Base-by-base conservation (phyloP, 495 filamentous ascomycete species). In the Thermothielavioides terrestris region DNA sequence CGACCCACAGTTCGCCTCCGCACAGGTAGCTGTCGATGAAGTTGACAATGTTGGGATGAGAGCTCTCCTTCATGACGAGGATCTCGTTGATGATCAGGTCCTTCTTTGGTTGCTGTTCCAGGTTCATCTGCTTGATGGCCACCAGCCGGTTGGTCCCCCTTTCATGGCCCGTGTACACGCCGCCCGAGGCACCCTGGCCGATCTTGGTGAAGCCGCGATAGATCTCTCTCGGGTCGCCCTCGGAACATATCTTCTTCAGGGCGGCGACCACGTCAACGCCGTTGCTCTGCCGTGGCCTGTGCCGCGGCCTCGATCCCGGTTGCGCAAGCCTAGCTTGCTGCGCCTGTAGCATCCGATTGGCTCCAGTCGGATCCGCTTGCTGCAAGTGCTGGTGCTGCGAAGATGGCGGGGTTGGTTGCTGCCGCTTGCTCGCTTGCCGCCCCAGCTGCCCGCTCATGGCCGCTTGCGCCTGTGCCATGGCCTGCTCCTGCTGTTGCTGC, bases 71-170 rank as follows among this genome's bases (percentile, higher is more conserved):
- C 92, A 98, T 98, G 25, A 98, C 92, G 28, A 98, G 67, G 52
- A 98, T 98, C 62, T 98, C 92, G 64, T 98, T 97, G 69, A 98
- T 95, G 55, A 98, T 98, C 7, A 96, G 74, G 60, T 98, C 92
- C 67, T 98, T 98, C 77, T 97, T 98, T 6, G 92, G 92, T 56
- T 98, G 92, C 64, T 97, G 83, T 63, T 96, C 92, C 42, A 98
- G 72, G 54, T 98, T 97, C 92, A 98, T 98, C 74, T 98, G 92
- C 68, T 98, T 98, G 71, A 98, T 97, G 20, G 92, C 92, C 46
- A 98, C 94, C 56, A 90, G 86, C 45, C 81, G 80, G 60, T 92
- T 92, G 20, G 81, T 83, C 20, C 79, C 83, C 55, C 77, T 77
- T 65, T 95, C 86, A 64, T 91, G 89, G 1, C 92, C 92, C 10